These are phyloP conservation scores for Myxozyma neotropica DNA, from an alignment of 805 yeast genomes.

Conservation along the genomic window DNA sequence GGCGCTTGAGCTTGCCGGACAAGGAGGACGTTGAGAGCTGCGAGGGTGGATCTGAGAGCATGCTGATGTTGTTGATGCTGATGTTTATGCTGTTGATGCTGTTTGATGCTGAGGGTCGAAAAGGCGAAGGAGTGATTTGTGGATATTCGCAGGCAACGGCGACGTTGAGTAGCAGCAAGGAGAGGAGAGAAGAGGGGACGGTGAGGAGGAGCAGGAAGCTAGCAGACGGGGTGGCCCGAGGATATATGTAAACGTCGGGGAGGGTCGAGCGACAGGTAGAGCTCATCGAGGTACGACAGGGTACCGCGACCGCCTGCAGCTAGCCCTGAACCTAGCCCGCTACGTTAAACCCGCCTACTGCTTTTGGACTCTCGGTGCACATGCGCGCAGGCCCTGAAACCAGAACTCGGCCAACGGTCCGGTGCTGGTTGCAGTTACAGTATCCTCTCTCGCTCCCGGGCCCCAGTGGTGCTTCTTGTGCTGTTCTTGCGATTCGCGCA, in stretches of 20 bases:
- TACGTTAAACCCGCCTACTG: neutral
- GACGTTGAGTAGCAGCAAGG: too few species aligned
- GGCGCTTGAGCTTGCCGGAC: conserved; percentile 23
- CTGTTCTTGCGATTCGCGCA: too few species aligned
- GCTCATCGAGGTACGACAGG: neutral
- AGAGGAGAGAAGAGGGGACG: too few species aligned
- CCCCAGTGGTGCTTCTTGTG: too few species aligned
- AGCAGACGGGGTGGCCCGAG: neutral
- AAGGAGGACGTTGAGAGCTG: conserved; percentile 20
- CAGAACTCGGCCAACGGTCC: too few species aligned
- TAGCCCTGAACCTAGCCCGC: conserved; percentile 4
- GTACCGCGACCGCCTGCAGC: neutral
- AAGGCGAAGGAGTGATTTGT: too few species aligned
- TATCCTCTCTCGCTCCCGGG: too few species aligned
- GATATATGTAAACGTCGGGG: neutral
- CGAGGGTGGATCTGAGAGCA: neutral
- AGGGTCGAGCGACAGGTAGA: neutral
- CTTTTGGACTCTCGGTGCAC: conserved; percentile 14
- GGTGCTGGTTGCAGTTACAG: too few species aligned
- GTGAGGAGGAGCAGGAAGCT: neutral
- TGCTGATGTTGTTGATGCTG: neutral
- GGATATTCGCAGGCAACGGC: too few species aligned
- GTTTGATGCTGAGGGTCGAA: too few species aligned
- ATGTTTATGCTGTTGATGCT: neutral
- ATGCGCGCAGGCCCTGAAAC: neutral